Base-by-base conservation (phyloP, 2,329 filamentous ascomycete genomes). In the Amylocarpus encephaloides region DNA sequence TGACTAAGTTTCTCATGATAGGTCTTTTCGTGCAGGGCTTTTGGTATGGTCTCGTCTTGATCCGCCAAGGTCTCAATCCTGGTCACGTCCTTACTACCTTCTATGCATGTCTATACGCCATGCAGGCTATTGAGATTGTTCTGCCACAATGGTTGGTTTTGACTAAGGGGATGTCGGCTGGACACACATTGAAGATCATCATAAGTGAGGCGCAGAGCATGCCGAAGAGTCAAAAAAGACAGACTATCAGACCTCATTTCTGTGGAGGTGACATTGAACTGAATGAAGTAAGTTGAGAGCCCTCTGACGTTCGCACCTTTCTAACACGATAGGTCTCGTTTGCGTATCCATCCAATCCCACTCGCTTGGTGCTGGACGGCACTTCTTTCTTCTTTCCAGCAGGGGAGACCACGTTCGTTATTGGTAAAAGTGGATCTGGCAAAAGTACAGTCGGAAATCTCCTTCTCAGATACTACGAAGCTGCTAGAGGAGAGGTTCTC, bases 371-470 rank as follows among this genome's bases (percentile, higher is more conserved):
- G 1, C 72, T 96, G 9, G 68, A 77, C 1, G 69, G 77, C 6
- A 78, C 79, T 0, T 82, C 75, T 0, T 76, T 96, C 53, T 78
- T 75, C 56, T 92, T 97, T 50, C 78, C 82, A 0, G 75, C 84
- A 0, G 84, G 86, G 0, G 74, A 86, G 54, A 81, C 85, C 2
- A 88, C 83, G 0, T 96, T 93, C 62, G 74, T 97, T 2, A 80
- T 96, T 44, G 93, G 92, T 0, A 79, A 77, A 60, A 95, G 89
- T 62, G 93, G 93, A 0, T 95, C 88, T 1, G 92, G 92, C 0
- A 97, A 97, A 67, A 95, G 89, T 59, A 97, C 92, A 0, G 64
- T 97, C 1, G 83, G 85, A 1, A 89, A 88, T 62, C 74, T 97
- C 0, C 73, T 97, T 0, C 74, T 90, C 45, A 80, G 83, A 11